A percentile compares a stretch with the other conserved stretches of the same genome.
Evolutionary conservation across 164 flowering plant species (phyloP).

Genomic region (Magnolia officinalis): DNA sequence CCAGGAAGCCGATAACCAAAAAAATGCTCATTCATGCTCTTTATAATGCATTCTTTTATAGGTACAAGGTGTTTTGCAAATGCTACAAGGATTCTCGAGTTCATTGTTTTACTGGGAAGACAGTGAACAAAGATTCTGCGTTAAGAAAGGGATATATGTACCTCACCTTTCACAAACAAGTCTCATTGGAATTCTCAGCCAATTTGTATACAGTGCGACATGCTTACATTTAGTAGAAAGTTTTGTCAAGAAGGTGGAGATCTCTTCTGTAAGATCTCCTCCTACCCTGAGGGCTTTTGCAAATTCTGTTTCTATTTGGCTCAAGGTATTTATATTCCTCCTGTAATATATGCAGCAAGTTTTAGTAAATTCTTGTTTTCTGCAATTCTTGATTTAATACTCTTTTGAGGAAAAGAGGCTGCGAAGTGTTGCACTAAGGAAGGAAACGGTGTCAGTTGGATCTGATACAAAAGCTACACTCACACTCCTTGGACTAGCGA

Average conservation of each 20-base stretch:
- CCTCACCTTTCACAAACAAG: constrained; percentile 65
- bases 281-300: constrained; percentile 84
- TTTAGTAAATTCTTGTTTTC: neutral
- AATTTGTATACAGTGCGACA: constrained; percentile 65
- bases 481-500: constrained; percentile 65
- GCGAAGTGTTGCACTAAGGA: constrained; percentile 62
- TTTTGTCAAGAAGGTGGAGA: constrained; percentile 40
- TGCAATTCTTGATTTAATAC: neutral
- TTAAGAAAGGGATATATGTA: constrained; percentile 51
- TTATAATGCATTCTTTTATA: constrained; percentile 15
- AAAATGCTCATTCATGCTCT: neutral
- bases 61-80: constrained; percentile 70
- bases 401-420: constrained; percentile 45
- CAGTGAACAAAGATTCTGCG: constrained; percentile 28
- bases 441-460: constrained; percentile 51
- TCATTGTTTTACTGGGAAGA: constrained; percentile 68
- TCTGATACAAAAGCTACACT: constrained; percentile 36
- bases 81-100: constrained; percentile 78
- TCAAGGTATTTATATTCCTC: constrained; percentile 42
- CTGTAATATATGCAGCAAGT: neutral
- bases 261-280: constrained; percentile 24
- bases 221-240: constrained; percentile 66
- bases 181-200: constrained; percentile 52
- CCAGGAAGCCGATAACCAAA: neutral
- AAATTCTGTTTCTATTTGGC: constrained; percentile 64